These are phyloP conservation scores for Tubosaeta sp. DNA, from an alignment of 768 basidiomycete species.

Conservation along the genomic window DNA sequence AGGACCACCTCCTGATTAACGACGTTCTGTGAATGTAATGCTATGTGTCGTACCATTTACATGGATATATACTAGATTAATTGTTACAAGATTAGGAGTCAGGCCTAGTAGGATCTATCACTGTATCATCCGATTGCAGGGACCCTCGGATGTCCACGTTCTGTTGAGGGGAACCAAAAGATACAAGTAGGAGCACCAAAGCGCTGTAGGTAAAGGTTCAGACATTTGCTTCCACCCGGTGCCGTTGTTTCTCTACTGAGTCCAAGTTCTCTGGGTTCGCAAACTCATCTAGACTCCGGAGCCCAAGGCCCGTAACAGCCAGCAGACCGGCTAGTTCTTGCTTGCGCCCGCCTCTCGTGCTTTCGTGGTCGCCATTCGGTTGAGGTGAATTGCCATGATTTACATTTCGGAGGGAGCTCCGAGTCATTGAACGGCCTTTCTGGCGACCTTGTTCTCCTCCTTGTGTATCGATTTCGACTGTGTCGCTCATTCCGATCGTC, in stretches of 20 bases:
- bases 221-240: neutral
- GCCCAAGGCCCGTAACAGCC: conserved; percentile 27
- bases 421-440: conserved; percentile 2
- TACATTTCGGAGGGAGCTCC: neutral
- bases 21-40: too few relatives aligned
- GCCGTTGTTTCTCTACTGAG: conserved; percentile 9
- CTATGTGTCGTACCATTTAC: too few relatives aligned
- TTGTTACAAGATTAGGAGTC: too few relatives aligned
- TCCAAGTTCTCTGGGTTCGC: conserved; percentile 6
- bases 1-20: too few relatives aligned
- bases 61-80: too few relatives aligned
- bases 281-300: conserved; percentile 20
- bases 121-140: too few relatives aligned
- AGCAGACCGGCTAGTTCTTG: conserved; percentile 18
- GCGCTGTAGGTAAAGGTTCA: neutral
- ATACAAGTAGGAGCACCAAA: neutral
- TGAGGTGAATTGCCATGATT: conserved; percentile 2
- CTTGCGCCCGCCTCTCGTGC: neutral
- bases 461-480: neutral
- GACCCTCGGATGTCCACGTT: too few relatives aligned
- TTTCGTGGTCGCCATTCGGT: conserved; percentile 11
- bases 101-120: too few relatives aligned
- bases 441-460: conserved; percentile 1
- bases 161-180: too few relatives aligned
- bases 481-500: neutral